Conservation (phyloP, 2,329 filamentous ascomycete species). For the Pyricularia pennisetigena region DNA sequence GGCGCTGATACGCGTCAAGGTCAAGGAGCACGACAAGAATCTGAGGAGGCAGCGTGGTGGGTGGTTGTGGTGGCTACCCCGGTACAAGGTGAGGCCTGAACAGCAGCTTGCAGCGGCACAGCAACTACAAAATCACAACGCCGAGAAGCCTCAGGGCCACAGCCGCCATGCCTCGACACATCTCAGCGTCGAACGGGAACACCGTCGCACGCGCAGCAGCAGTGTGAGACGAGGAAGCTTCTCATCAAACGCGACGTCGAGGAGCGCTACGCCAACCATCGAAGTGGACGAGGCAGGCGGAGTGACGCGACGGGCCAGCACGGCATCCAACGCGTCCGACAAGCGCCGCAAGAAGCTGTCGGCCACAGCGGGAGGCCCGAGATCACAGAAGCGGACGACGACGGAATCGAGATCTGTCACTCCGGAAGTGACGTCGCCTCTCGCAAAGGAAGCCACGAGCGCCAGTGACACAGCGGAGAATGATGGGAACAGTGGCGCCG, state of each 20-base stretch:
- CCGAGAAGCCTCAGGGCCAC: conserved; percentile 22
- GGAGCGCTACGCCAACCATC: conserved; percentile 37
- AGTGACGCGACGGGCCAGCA: conserved; percentile 31
- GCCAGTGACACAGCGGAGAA: conserved; percentile 7
- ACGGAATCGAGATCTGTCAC: conserved; percentile 42
- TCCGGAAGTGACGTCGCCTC: conserved; percentile 42
- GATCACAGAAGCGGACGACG: conserved; percentile 29
- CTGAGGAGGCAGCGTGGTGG: conserved; percentile 58
- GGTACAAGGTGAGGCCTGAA: conserved; percentile 28
- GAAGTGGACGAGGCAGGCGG: conserved; percentile 28
- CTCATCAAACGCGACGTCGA: conserved; percentile 32
- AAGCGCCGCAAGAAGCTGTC: conserved; percentile 40
- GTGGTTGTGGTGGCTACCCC: conserved; percentile 82
- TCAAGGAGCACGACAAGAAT: conserved; percentile 59
- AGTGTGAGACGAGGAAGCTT: conserved; percentile 42
- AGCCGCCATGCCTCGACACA: conserved; percentile 33
- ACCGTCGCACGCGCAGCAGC: conserved; percentile 35
- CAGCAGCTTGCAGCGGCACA: conserved; percentile 3
- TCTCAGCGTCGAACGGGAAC: conserved; percentile 30
- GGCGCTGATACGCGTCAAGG: conserved; percentile 57
- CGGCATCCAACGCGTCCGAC: conserved; percentile 35
- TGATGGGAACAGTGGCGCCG: neutral
- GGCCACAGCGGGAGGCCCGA: conserved; percentile 19
- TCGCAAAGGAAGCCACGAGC: conserved; percentile 35
- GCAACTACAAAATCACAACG: conserved; percentile 6